Conservation (phyloP, 129 eudicot genomes). For the Pittosporum tobira region DNA sequence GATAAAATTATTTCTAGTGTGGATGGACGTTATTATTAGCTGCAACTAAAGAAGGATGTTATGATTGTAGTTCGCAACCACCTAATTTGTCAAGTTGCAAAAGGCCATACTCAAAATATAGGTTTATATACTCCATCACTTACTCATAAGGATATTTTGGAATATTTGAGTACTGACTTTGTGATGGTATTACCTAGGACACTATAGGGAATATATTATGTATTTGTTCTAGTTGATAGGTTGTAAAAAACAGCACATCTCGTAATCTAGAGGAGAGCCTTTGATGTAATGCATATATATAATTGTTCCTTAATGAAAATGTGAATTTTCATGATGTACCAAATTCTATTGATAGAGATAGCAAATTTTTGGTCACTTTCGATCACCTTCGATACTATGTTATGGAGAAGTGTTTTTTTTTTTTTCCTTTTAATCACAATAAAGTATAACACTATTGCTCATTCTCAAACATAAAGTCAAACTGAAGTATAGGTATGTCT, state of each 20-base stretch:
- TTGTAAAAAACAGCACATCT: background rate
- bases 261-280: no score
- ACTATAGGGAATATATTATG: background rate
- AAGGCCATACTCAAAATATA: no score
- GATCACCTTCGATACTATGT: background rate
- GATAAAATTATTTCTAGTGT: constrained; percentile 5
- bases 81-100: background rate
- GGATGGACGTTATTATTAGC: background rate
- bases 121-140: background rate
- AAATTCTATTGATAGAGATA: constrained; percentile 5
- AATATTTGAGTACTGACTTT: constrained; percentile 1
- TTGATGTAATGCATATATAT: no score
- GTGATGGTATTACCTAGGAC: background rate
- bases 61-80: background rate
- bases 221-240: constrained; percentile 16
- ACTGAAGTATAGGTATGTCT: background rate
- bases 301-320: no score
- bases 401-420: background rate
- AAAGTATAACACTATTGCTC: background rate
- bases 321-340: no score
- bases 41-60: background rate
- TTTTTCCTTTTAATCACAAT: no score
- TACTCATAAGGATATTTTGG: background rate
- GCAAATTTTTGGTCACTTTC: no score
- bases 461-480: background rate